These are phyloP conservation scores for Suillus lakei DNA, from an alignment of 768 basidiomycete genomes.

Conservation along the genomic window DNA sequence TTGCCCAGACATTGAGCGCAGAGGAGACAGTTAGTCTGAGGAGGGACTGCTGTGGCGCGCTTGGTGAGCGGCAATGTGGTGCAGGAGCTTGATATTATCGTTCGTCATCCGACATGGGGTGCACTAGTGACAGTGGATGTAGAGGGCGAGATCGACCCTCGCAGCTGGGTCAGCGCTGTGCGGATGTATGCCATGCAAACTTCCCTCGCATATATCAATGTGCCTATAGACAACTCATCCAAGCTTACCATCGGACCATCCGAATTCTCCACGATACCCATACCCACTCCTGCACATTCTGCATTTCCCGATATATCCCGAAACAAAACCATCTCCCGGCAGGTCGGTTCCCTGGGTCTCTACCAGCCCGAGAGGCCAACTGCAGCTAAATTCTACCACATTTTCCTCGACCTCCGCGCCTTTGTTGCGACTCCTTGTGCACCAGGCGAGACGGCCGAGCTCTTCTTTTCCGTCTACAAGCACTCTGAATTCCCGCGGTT, in stretches of 20 bases:
- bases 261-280: slow-evolving; percentile 52
- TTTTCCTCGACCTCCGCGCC: slow-evolving; percentile 88
- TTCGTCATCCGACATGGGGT: slow-evolving; percentile 93
- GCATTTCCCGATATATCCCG: slow-evolving; percentile 63
- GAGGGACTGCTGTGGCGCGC: slow-evolving; percentile 83
- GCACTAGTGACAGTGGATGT: slow-evolving; percentile 89
- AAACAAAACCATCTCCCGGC: slow-evolving; percentile 36
- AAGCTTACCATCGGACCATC: slow-evolving; percentile 43
- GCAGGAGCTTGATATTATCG: slow-evolving; percentile 93
- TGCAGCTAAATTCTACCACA: slow-evolving; percentile 81
- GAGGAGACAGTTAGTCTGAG: slow-evolving; percentile 86
- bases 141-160: slow-evolving; percentile 77
- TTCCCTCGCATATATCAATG: slow-evolving; percentile 76
- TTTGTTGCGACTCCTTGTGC: slow-evolving; percentile 91
- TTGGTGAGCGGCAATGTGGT: slow-evolving; percentile 90
- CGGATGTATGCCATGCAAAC: slow-evolving; percentile 93
- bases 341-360: slow-evolving; percentile 39
- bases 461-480: slow-evolving; percentile 93
- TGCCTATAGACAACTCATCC: slow-evolving; percentile 43
- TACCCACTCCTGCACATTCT: slow-evolving; percentile 69
- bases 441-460: slow-evolving; percentile 90
- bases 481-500: slow-evolving; percentile 77
- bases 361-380: slow-evolving; percentile 40
- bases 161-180: slow-evolving; percentile 88
- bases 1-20: slow-evolving; percentile 83